A percentile compares a stretch with the other conserved stretches of the same genome.
Conservation (phyloP, 306 rosid genomes). For the Cucumis melo region DNA sequence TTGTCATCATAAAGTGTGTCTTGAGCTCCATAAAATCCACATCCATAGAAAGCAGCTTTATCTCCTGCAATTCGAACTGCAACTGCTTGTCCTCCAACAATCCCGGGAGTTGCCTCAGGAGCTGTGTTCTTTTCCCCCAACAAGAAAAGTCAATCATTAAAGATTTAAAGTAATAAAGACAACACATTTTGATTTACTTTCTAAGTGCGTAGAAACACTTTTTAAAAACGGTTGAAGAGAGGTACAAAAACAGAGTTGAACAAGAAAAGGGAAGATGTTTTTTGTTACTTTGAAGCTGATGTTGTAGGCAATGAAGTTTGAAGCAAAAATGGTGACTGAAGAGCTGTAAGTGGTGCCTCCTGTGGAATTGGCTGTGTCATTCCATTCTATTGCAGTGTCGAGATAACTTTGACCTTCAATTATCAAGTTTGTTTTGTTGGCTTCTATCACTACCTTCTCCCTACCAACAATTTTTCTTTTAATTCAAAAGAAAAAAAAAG, state of each 20-base stretch:
- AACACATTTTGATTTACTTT: background rate
- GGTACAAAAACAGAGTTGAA: background rate
- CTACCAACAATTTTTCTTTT: conserved; percentile 15
- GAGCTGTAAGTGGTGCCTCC: conserved; percentile 54
- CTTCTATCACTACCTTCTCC: conserved; percentile 56
- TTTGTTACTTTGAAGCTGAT: conserved; percentile 55
- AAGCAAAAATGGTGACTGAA: conserved; percentile 43
- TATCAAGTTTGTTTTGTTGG: conserved; percentile 56
- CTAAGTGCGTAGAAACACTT: background rate
- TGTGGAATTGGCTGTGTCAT: conserved; percentile 69
- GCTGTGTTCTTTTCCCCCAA: conserved; percentile 35
- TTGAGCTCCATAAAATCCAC: conserved; percentile 83
- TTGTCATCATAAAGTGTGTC: conserved; percentile 66
- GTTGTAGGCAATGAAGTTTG: conserved; percentile 57
- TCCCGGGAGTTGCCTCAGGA: conserved; percentile 47
- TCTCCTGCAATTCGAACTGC: conserved; percentile 58
- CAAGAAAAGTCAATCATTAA: background rate
- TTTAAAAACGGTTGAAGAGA: background rate
- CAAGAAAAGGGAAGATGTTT: background rate
- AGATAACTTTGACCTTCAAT: conserved; percentile 64
- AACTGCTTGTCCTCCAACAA: conserved; percentile 63
- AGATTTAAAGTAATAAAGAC: background rate
- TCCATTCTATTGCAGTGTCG: conserved; percentile 59
- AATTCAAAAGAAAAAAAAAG: too few relatives aligned
- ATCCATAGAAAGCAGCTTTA: conserved; percentile 57